phyloP scores from a whole-genome alignment of 1,284 basidiomycete genomes.

The Melampsora allii-populina region DNA sequence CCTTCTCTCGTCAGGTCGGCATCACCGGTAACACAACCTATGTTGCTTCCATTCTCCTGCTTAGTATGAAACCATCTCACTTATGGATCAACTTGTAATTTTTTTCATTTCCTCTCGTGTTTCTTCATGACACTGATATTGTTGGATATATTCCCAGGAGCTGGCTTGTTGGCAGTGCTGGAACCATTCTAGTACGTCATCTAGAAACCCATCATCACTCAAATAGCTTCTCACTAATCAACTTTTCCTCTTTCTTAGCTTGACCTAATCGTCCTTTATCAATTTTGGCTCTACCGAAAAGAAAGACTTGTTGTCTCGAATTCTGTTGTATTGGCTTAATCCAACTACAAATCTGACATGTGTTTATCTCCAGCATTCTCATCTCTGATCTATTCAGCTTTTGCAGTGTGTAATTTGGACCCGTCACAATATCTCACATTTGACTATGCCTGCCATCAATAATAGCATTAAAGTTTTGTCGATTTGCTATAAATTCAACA shows the following conservation, averaged over 20 bases:
- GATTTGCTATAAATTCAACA: no score
- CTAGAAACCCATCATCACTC: background rate
- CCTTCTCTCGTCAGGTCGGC: conserved; percentile 15
- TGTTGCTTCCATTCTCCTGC: conserved; percentile 21
- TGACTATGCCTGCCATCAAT: no score
- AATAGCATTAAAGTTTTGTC: no score
- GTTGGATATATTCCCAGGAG: conserved; percentile 14
- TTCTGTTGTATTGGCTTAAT: no score
- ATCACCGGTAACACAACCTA: conserved; percentile 41
- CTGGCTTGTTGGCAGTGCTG: conserved; percentile 35
- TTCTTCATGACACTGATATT: background rate
- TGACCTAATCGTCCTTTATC: conserved; percentile 30
- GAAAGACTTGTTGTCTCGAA: background rate
- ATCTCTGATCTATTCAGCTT: no score
- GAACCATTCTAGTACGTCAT: conserved; percentile 26
- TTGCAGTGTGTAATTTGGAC: no score
- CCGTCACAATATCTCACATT: no score
- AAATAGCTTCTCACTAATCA: background rate
- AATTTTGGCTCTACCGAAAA: conserved; percentile 38
- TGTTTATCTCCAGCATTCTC: no score
- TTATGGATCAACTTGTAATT: conserved; percentile 38
- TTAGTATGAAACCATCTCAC: conserved; percentile 11
- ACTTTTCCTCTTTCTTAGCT: conserved; percentile 4
- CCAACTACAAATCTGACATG: no score
- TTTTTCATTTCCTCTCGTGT: background rate